Percentiles rank a stretch among this genome's conserved stretches.
Conservation (phyloP, 305 asterid genomes). For the Fraxinus velutina region DNA sequence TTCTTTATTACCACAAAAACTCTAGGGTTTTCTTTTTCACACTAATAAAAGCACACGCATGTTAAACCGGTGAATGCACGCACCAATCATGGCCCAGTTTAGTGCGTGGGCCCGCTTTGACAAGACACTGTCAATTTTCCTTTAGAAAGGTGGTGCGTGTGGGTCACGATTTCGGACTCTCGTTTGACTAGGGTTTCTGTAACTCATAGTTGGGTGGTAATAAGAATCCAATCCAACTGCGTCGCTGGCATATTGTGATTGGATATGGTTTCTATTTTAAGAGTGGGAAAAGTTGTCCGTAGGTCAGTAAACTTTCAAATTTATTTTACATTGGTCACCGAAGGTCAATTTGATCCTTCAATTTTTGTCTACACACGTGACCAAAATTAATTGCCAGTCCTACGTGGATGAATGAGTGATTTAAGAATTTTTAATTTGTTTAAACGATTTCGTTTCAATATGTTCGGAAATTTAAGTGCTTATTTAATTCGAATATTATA, state of each 20-base stretch:
- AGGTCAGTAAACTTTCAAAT: not conserved
- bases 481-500: not conserved
- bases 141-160: constrained; percentile 24
- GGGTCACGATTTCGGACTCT: not conserved
- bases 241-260: constrained; percentile 34
- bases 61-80: not conserved
- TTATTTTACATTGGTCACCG: not conserved
- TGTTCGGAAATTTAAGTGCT: not conserved
- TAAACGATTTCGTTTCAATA: not conserved
- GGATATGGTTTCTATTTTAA: constrained; percentile 21
- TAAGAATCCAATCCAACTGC: constrained; percentile 32
- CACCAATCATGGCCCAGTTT: constrained; percentile 22
- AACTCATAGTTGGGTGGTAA: constrained; percentile 33
- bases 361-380: not conserved
- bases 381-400: not conserved
- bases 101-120: constrained; percentile 35
- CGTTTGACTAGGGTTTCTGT: constrained; percentile 44
- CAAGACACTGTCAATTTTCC: constrained; percentile 26
- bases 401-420: not conserved
- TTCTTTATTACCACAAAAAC: constrained; percentile 29
- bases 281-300: not conserved
- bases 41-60: constrained; percentile 19
- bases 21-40: constrained; percentile 38
- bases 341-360: not conserved
- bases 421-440: not conserved